These are phyloP conservation scores for Eimeria sp. DNA, from an alignment of 169 alveolate species.

Conservation along the genomic window DNA sequence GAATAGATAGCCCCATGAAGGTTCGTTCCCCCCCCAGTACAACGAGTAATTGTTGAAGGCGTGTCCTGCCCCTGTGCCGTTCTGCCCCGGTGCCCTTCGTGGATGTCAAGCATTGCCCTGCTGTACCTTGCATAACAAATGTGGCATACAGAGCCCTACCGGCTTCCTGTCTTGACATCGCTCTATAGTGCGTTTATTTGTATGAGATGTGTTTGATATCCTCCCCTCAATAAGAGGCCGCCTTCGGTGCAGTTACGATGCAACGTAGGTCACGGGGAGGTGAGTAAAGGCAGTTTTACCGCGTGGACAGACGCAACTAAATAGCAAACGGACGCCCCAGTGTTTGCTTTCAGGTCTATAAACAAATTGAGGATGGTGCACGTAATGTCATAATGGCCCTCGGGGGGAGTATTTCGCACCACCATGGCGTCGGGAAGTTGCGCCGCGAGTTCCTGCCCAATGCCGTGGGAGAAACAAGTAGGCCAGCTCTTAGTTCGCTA, in stretches of 20 bases:
- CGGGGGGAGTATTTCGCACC: conserved; percentile 93
- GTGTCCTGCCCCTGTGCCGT: neutral
- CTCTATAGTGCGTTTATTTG: neutral
- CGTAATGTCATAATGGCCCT: conserved; percentile 89
- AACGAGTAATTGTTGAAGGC: neutral
- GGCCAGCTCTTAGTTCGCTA: neutral
- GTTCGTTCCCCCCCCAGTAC: neutral
- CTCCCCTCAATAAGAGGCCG: too few relatives aligned
- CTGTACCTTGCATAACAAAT: neutral
- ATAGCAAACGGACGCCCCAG: neutral
- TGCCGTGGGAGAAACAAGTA: conserved; percentile 86
- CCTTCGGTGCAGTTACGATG: neutral
- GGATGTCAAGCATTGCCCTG: neutral
- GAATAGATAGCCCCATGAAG: conserved; percentile 87
- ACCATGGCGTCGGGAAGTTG: conserved; percentile 94
- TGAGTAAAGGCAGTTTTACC: neutral
- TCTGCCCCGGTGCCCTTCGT: neutral
- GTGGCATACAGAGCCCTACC: neutral
- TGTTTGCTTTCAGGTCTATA: conserved; percentile 80
- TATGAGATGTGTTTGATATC: neutral
- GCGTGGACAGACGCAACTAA: neutral
- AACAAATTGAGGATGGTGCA: conserved; percentile 90
- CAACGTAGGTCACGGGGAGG: neutral
- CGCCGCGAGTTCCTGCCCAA: conserved; percentile 88
- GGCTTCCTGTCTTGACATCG: neutral